Base-by-base conservation (phyloP, 208 protist species). In the Trypanosoma melophagium region DNA sequence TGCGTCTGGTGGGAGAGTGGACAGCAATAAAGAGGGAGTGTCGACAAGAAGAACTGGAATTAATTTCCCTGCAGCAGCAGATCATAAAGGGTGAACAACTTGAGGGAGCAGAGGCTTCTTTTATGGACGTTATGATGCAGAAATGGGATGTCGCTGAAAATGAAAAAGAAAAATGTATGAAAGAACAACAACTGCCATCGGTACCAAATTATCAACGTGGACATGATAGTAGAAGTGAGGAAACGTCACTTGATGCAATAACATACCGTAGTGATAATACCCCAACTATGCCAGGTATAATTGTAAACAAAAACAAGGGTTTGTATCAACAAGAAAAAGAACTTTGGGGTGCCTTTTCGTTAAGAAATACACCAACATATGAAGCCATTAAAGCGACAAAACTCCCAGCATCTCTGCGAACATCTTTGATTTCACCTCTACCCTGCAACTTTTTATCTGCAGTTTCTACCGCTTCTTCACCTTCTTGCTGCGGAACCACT, bases 371-470 rank as follows among this genome's bases (percentile, higher is more conserved):
- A 12, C 54, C 74, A 4, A 92, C 86, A 24, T 92, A 92, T 53
- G 76, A 85, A 35, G 86, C 83, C 5, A 92, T 92, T 68, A 81
- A 84, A 64, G 84, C 60, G 51, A 72, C 79, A 1, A 76, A 57
- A 1, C 73, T 71, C 22, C 45, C 19, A 28, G 38, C 21, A 40
- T 44, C 53, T 21, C 49, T 16, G 24, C 16, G n/a, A 60, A 60
- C 47, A 12, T 59, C 75, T n/a, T 63, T 73, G 50, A 2, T 55
- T 21, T 38, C 68, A 0, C 24, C 45, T 17, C 2, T 51, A 7
- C 47, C 21, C 0, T 44, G 53, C 21, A 54, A 50, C 31, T 16
- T 51, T 16, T 47, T 35, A 19, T 22, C 49, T 42, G 3, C 7
- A 40, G 14, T n/a, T 24, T 53, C 24, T 13, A 44, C 5, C 42